Base-by-base conservation (phyloP, 2,329 filamentous ascomycete genomes). In the Purpureocillium lavendulum region DNA sequence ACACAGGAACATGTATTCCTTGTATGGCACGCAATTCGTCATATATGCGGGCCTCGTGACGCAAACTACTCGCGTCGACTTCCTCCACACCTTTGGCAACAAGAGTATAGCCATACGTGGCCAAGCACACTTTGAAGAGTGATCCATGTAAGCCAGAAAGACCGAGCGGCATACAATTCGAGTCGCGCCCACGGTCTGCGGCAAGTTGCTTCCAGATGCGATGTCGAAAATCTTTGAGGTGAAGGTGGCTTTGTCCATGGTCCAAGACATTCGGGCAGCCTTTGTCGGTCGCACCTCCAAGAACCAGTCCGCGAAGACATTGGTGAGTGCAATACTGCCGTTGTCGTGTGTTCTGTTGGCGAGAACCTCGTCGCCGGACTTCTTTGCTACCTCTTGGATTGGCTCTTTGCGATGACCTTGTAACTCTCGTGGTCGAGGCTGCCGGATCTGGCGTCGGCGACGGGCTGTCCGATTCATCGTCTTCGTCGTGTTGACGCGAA, bases 31-130 rank as follows among this genome's bases (percentile, higher is more conserved):
- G 21, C 21, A 26, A 26, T 26, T 26, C 21, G 21, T 26, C 21
- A 10, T 26, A 26, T 10, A 26, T 26, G 21, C 21, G 21, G 21
- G 21, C 21, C 21, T 26, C 21, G 21, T 26, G 21, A 26, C 21
- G 21, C 21, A 26, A 10, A 26, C 5, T 10, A 26, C 21, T 26
- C 21, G 21, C 21, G 21, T 26, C 21, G 21, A 10, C 21, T 26
- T 26, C 21, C 46, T 65, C 52, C 12, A 65, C 49, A 4, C 59
- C 62, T 46, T 67, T 67, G 12, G 60, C 60, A 3, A 66, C 53
- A 15, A 66, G 48, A 32, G 56, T 64, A 35, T 67, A 67, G 33
- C 60, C 55, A 28, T 58, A 39, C 2, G 52, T 51, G 3, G 54
- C 53, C 2, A 66, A 45, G 7, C 56, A 42, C 6, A 67, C 30